Conservation (phyloP, 805 yeast species). For the Yarrowia sp. region DNA sequence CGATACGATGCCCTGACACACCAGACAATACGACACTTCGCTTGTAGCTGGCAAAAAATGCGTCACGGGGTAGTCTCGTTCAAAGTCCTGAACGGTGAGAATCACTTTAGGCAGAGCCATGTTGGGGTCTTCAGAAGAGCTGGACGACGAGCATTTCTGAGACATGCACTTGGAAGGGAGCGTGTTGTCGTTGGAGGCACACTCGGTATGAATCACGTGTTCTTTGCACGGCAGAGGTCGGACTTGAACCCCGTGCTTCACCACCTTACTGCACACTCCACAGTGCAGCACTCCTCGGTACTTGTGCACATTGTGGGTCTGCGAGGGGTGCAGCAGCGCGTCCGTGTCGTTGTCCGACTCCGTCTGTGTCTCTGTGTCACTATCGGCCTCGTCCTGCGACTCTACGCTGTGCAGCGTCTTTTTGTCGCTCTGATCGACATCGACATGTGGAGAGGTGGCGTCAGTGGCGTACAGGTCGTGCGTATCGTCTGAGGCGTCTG, state of each 20-base stretch:
- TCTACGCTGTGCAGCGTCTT: neutral
- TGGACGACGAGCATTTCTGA: neutral
- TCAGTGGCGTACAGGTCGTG: conserved; percentile 5
- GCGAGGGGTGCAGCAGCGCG: neutral
- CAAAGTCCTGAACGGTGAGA: conserved; percentile 17
- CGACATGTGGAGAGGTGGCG: conserved; percentile 21
- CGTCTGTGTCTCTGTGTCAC: neutral
- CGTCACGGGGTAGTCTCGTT: conserved; percentile 7
- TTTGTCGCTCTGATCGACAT: neutral
- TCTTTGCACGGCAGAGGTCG: neutral
- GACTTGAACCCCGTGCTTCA: conserved; percentile 2
- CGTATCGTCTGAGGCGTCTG: neutral
- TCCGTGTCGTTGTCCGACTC: neutral
- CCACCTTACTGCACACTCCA: neutral
- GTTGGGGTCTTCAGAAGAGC: neutral
- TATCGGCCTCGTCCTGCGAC: neutral
- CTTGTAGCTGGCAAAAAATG: neutral
- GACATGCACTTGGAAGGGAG: conserved; percentile 2
- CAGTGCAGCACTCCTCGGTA: neutral
- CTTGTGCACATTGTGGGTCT: conserved; percentile 14
- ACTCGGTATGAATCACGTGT: neutral
- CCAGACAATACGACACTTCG: neutral
- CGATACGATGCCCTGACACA: conserved; percentile 5
- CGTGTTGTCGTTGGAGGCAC: neutral
- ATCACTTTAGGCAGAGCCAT: conserved; percentile 4